Percentiles rank a stretch among this genome's conserved stretches.
Evolutionary conservation across 495 filamentous ascomycete genomes (phyloP).

Genomic region (Trichoderma gamsii): DNA sequence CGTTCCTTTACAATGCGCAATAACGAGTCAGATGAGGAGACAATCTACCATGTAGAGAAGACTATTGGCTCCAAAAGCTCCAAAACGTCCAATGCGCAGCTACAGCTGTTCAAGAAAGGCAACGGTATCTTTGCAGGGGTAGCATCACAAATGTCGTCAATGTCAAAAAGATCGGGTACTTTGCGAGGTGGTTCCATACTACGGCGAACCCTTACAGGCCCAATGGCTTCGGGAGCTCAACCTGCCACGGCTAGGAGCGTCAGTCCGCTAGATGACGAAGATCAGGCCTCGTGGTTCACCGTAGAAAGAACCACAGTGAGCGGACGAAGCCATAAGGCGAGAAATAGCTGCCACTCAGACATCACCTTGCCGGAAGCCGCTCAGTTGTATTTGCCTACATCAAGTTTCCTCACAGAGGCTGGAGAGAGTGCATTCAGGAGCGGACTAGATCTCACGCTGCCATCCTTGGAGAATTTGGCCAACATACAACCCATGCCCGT

Average conservation of each 20-base stretch:
- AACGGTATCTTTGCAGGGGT: not conserved
- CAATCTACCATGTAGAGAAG: not conserved
- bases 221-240: not conserved
- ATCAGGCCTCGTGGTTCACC: conserved; percentile 10
- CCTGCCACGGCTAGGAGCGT: conserved; percentile 1
- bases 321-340: not conserved
- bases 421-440: conserved; percentile 8
- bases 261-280: not conserved
- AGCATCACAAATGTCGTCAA: not conserved
- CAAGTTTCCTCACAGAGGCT: conserved; percentile 1
- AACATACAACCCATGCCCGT: conserved; percentile 3
- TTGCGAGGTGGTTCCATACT: not conserved
- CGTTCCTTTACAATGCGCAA: not conserved
- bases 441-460: conserved; percentile 12
- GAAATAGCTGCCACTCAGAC: not conserved
- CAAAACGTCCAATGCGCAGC: not conserved
- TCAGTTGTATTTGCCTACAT: conserved; percentile 2
- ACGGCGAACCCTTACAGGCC: not conserved
- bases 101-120: not conserved
- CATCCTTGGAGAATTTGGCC: conserved; percentile 7
- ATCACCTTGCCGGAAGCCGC: not conserved
- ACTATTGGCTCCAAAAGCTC: not conserved
- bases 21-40: not conserved
- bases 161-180: not conserved
- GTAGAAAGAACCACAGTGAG: not conserved